Conservation (phyloP, 176 grass and related monocot species). For the Avena sativa region DNA sequence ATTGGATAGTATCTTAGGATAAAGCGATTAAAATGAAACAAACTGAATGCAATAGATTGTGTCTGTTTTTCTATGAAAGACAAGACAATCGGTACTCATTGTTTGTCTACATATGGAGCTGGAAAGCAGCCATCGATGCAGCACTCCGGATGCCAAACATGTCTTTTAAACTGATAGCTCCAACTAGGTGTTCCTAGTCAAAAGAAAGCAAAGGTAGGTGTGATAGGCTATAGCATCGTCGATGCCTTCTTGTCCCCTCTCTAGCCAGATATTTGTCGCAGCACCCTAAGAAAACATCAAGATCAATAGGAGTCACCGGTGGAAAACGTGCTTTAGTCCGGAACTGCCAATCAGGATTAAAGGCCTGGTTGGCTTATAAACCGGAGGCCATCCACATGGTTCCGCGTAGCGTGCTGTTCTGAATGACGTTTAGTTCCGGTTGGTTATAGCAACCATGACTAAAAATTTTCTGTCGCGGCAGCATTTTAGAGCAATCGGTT, state of each 20-base stretch:
- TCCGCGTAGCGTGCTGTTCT: too few relatives aligned
- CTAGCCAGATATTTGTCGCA: conserved; percentile 22
- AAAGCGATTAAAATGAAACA: neutral
- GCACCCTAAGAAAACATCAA: conserved; percentile 9
- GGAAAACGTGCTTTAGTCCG: too few relatives aligned
- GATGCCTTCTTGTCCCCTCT: neutral
- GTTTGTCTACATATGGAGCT: conserved; percentile 42
- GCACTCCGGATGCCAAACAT: conserved; percentile 49
- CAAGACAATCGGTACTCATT: neutral
- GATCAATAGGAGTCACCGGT: neutral
- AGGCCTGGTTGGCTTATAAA: too few relatives aligned
- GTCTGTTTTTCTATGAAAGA: conserved; percentile 11
- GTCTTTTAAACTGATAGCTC: conserved; percentile 26
- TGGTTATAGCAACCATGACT: too few relatives aligned
- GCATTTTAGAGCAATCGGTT: too few relatives aligned
- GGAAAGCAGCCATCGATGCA: conserved; percentile 36
- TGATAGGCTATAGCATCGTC: conserved; percentile 37
- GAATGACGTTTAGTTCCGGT: too few relatives aligned
- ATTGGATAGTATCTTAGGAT: too few relatives aligned
- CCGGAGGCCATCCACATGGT: too few relatives aligned
- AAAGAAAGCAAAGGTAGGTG: conserved; percentile 23
- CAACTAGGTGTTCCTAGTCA: conserved; percentile 5
- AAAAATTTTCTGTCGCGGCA: too few relatives aligned
- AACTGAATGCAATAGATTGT: neutral
- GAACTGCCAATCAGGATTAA: too few relatives aligned